Evolutionary conservation across 2,329 filamentous ascomycete species (phyloP).

Genomic region (Diaporthe nobilis): DNA sequence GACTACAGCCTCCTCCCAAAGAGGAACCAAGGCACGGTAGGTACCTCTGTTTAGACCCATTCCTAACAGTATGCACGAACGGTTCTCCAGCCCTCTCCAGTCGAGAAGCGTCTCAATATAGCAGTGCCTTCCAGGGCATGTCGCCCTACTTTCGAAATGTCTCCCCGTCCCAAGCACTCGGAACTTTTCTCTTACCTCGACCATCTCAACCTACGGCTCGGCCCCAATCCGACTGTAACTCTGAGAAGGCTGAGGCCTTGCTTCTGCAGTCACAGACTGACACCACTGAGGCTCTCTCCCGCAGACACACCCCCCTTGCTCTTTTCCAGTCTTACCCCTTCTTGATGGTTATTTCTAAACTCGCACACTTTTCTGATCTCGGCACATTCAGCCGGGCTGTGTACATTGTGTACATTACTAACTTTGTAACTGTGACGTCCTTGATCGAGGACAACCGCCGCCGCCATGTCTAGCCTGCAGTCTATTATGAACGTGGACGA

Average conservation of each 20-base stretch:
- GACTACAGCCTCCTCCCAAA: conserved; percentile 47
- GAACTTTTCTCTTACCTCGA: conserved; percentile 50
- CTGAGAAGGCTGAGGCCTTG: conserved; percentile 55
- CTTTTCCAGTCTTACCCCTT: conserved; percentile 45
- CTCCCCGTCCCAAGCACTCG: conserved; percentile 54
- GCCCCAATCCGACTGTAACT: conserved; percentile 49
- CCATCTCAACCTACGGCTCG: conserved; percentile 46
- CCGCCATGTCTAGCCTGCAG: conserved; percentile 67
- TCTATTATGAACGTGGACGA: conserved; percentile 71
- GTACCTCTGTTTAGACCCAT: conserved; percentile 38
- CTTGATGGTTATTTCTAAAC: conserved; percentile 51
- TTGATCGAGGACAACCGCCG: conserved; percentile 56
- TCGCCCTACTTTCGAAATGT: conserved; percentile 52
- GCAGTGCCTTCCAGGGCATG: conserved; percentile 55
- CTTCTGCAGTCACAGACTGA: conserved; percentile 42
- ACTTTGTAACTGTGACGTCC: conserved; percentile 59
- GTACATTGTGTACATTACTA: conserved; percentile 59
- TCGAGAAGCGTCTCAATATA: conserved; percentile 56
- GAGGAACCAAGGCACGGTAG: conserved; percentile 39
- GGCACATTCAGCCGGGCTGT: conserved; percentile 60
- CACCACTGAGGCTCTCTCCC: conserved; percentile 40
- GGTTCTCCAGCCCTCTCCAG: conserved; percentile 45
- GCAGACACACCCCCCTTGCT: conserved; percentile 44
- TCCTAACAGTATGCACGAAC: conserved; percentile 36
- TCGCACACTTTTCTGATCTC: conserved; percentile 51